Conservation (phyloP, 164 flowering plant genomes). For the Stephania yunnanensis region DNA sequence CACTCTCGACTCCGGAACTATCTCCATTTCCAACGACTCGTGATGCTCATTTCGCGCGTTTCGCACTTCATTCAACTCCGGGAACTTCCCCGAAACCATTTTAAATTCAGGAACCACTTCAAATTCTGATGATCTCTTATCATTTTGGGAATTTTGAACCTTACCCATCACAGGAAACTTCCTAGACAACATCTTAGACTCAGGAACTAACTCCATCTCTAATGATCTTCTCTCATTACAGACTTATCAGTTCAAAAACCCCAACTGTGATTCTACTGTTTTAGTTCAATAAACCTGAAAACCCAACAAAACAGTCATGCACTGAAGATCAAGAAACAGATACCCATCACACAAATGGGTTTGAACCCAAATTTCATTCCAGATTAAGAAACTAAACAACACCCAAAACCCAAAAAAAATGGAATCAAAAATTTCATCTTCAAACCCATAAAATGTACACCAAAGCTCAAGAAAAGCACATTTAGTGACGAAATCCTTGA, state of each 20-base stretch:
- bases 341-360: not conserved
- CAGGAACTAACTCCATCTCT: conserved; percentile 50
- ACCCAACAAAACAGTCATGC: conserved; percentile 2
- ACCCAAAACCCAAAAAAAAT: not conserved
- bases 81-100: conserved; percentile 25
- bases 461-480: conserved; percentile 9
- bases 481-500: not conserved
- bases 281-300: conserved; percentile 9
- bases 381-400: not conserved
- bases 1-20: conserved; percentile 32
- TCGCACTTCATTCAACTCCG: too few species aligned
- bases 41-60: conserved; percentile 14
- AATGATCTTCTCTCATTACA: conserved; percentile 23
- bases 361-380: not conserved
- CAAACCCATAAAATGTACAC: conserved; percentile 9
- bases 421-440: not conserved
- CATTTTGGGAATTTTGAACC: conserved; percentile 25
- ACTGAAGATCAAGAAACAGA: conserved; percentile 1
- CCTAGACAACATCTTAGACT: conserved; percentile 31
- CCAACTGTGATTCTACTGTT: not conserved
- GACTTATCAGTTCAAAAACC: conserved; percentile 1
- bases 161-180: conserved; percentile 20
- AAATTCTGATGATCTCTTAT: conserved; percentile 31
- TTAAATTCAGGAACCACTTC: conserved; percentile 43
- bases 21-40: conserved; percentile 39